phyloP scores from a whole-genome alignment of 1,284 basidiomycete genomes.

The Malassezia arunalokei region DNA sequence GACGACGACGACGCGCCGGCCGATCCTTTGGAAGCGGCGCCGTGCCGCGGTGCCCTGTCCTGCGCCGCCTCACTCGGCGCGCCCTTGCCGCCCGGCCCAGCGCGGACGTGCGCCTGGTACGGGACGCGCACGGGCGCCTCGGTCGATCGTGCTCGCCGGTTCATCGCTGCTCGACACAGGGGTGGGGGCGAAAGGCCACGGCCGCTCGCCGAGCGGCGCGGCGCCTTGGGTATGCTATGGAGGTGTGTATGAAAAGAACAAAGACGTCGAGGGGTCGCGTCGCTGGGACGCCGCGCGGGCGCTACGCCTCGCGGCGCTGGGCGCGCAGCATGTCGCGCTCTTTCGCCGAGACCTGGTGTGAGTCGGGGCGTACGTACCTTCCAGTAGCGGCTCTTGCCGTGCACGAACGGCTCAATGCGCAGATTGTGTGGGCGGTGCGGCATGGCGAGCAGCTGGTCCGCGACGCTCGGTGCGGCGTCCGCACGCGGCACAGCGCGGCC shows the following conservation, averaged over 20 bases:
- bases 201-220: background rate
- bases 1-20: background rate
- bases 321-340: background rate
- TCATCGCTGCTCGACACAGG: background rate
- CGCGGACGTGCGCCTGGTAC: background rate
- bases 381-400: conserved; percentile 14
- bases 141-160: background rate
- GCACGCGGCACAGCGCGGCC: background rate
- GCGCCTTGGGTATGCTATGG: background rate
- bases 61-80: too few relatives aligned
- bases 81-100: background rate
- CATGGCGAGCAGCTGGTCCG: conserved; percentile 1
- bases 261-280: background rate
- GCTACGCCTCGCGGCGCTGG: conserved; percentile 1
- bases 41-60: background rate
- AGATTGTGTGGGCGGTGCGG: conserved; percentile 6
- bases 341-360: conserved; percentile 1
- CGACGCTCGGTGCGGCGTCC: background rate
- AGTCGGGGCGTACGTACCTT: conserved; percentile 8
- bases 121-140: background rate
- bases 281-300: too few relatives aligned
- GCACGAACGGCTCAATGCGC: conserved; percentile 10
- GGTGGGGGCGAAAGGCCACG: background rate
- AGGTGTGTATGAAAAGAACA: background rate
- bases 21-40: background rate